phyloP scores from a whole-genome alignment of 306 rosid species.

The Quercus glauca region DNA sequence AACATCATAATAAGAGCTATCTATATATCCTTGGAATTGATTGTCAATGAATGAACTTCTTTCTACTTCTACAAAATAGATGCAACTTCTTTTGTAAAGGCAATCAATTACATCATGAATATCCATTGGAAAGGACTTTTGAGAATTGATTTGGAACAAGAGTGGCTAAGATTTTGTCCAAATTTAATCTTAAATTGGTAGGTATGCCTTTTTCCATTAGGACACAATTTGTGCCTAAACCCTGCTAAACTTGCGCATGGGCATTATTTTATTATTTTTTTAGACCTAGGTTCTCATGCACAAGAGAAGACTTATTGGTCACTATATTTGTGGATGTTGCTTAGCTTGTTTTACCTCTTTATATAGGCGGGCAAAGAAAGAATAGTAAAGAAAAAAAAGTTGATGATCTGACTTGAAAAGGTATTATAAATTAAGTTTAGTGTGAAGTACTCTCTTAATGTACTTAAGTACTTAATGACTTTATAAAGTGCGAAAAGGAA shows the following conservation, averaged over 20 bases:
- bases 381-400: neutral
- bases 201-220: neutral
- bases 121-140: neutral
- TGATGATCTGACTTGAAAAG: neutral
- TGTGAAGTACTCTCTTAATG: neutral
- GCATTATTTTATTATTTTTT: neutral
- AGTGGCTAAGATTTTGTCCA: neutral
- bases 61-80: neutral
- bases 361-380: no score
- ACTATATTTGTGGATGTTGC: neutral
- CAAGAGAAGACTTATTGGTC: neutral
- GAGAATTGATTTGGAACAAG: neutral
- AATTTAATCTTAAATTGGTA: neutral
- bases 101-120: neutral
- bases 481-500: neutral
- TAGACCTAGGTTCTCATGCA: neutral
- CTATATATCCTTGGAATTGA: no score
- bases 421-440: neutral
- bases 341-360: neutral
- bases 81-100: neutral
- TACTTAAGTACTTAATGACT: neutral
- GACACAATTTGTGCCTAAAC: neutral
- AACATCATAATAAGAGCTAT: no score
- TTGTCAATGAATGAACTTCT: no score
- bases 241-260: neutral